Evolutionary conservation across 2,329 filamentous ascomycete genomes (phyloP), one percentile per base, ranked within the genome.

Genomic region (Aureobasidium vineae): DNA sequence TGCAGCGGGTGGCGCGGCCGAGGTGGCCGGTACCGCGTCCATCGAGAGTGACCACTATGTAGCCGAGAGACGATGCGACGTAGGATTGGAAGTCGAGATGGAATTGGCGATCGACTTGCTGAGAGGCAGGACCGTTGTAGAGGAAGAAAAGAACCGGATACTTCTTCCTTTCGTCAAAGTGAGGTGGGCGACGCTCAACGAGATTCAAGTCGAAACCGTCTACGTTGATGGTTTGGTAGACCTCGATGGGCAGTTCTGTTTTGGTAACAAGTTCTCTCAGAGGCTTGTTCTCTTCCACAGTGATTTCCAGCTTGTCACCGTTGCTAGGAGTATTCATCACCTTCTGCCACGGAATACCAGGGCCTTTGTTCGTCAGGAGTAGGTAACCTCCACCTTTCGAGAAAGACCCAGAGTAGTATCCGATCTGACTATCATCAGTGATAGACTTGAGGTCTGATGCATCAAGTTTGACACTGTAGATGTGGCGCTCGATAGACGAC

Each of bases 71-170:
- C 0, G 91, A 89, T 38, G 95, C 92, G 49, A 97, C 82, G 75
- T 95, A 98, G 7, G 91, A 86, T 75, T 98, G 92, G 76, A 96
- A 99, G 75, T 97, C 90, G 67, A 99, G 87, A 11, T 77, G 78
- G 79, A 97, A 99, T 66, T 79, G 84, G 75, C 94, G 93, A 72
- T 86, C 83, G 1, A 99, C 95, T 8, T 85, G 86, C 76, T 99
- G 96, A 21, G 92, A 97, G n/a, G 90, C 91, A 0, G 95, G 95
- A 0, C 95, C 95, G 28, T 91, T 94, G 80, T 99, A 99, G 67
- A 97, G 88, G 73, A 91, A 89, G 82, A 99, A 99, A 5, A 99
- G 85, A 1, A 99, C 92, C 0, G 95, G 95, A 72, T 99, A 98
- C 74, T 90, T 88, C 78, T 90, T 93, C 72, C 87, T 88, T 21